phyloP scores from a whole-genome alignment of 768 basidiomycete genomes.

The Boletus speciosus region DNA sequence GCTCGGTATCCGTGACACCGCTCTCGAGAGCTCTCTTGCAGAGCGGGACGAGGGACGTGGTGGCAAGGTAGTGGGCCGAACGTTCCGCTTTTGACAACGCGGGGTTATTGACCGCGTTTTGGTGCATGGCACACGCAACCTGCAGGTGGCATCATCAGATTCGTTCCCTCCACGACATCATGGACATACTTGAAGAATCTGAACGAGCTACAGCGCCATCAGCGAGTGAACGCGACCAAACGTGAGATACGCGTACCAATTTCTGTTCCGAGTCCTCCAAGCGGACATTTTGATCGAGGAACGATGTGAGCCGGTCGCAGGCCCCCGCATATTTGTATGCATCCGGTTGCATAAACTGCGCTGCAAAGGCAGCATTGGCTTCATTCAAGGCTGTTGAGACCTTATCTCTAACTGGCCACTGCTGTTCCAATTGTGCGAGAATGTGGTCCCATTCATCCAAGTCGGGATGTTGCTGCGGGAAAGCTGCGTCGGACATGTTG shows the following conservation, averaged over 20 bases:
- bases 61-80: constrained; percentile 9
- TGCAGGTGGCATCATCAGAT: constrained; percentile 3
- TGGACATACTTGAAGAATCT: constrained; percentile 18
- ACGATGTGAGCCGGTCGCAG: constrained; percentile 10
- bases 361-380: constrained; percentile 12
- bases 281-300: constrained; percentile 1
- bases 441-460: background rate
- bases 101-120: constrained; percentile 19
- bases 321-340: constrained; percentile 1
- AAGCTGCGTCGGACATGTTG: constrained; percentile 10
- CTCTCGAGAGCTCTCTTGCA: background rate
- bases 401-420: background rate
- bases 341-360: constrained; percentile 15
- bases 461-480: background rate
- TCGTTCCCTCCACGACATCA: background rate
- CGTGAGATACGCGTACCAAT: constrained; percentile 2
- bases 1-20: background rate
- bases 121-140: constrained; percentile 24
- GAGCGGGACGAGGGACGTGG: constrained; percentile 3
- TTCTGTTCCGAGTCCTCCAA: constrained; percentile 11
- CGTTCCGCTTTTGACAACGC: constrained; percentile 3
- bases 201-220: constrained; percentile 12
- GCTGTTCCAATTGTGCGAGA: background rate
- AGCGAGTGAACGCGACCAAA: background rate
- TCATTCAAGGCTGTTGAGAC: constrained; percentile 7